Percentiles rank a stretch among this genome's conserved stretches.
phyloP scores from a whole-genome alignment of 2,329 filamentous ascomycete species.

The Neopestalotiopsis sp. region DNA sequence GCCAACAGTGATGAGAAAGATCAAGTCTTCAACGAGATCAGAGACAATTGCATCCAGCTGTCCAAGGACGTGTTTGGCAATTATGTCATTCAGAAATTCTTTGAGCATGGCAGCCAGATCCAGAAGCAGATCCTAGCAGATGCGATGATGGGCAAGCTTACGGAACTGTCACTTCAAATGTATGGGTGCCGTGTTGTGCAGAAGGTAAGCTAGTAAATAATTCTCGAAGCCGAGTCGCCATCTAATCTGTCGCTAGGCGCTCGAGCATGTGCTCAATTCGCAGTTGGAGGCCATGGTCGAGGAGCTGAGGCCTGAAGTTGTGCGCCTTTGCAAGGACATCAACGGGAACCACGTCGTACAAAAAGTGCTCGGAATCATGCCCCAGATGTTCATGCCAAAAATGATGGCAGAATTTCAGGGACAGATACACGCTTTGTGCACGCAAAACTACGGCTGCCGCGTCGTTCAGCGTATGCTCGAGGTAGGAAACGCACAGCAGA shows the following conservation, averaged over 20 bases:
- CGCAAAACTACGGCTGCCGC: conserved; percentile 86
- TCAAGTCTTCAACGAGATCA: conserved; percentile 84
- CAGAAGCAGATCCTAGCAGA: conserved; percentile 89
- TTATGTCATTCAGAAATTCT: conserved; percentile 97
- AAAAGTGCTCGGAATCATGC: conserved; percentile 84
- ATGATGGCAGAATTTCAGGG: conserved; percentile 82
- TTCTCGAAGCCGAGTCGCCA: not conserved
- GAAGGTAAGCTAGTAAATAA: conserved; percentile 64
- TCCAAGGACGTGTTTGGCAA: conserved; percentile 99
- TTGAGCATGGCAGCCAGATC: conserved; percentile 91
- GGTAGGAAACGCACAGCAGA: conserved; percentile 74
- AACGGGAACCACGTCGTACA: conserved; percentile 98
- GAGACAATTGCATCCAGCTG: conserved; percentile 80
- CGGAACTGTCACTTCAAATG: conserved; percentile 81
- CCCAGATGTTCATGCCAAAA: conserved; percentile 79
- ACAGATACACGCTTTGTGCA: conserved; percentile 74
- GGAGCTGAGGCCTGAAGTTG: conserved; percentile 78
- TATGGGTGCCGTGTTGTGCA: conserved; percentile 97
- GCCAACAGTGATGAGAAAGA: conserved; percentile 98
- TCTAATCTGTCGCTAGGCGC: conserved; percentile 58
- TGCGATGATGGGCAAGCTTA: conserved; percentile 85
- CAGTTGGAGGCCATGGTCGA: conserved; percentile 85
- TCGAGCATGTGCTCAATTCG: conserved; percentile 90
- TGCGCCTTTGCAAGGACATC: conserved; percentile 81
- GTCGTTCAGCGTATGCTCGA: conserved; percentile 94